phyloP scores from a whole-genome alignment of 495 filamentous ascomycete species.

The Neurospora discreta region DNA sequence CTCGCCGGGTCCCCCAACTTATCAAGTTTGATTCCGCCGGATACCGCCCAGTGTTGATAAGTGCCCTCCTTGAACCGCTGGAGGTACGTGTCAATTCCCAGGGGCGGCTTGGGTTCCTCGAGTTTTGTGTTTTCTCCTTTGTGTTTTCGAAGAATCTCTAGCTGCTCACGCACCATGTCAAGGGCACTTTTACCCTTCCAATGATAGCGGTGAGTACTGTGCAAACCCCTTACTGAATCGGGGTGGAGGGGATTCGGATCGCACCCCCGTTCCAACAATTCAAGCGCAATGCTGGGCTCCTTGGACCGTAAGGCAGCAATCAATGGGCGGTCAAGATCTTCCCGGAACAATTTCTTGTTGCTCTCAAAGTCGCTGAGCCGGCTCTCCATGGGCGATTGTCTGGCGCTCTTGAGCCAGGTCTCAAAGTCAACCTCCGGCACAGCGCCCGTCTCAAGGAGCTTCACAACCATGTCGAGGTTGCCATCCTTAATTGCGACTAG shows the following conservation, averaged over 20 bases:
- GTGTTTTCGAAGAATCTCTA: conserved; percentile 36
- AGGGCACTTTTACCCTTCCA: conserved; percentile 36
- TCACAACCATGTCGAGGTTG: conserved; percentile 24
- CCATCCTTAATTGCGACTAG: conserved; percentile 21
- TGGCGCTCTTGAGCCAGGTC: conserved; percentile 31
- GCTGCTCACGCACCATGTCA: conserved; percentile 41
- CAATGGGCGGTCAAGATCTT: conserved; percentile 44
- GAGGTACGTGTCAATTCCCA: conserved; percentile 31
- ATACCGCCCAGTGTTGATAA: conserved; percentile 42
- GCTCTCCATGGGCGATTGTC: conserved; percentile 12
- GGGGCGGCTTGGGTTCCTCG: conserved; percentile 7
- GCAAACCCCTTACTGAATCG: conserved; percentile 20
- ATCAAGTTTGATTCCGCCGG: conserved; percentile 19
- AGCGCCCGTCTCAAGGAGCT: conserved; percentile 32
- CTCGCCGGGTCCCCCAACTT: conserved; percentile 5
- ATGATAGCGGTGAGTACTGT: conserved; percentile 6
- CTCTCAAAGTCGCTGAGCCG: conserved; percentile 25
- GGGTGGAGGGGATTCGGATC: conserved; percentile 42
- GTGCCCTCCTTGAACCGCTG: conserved; percentile 31
- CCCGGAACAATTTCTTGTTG: conserved; percentile 30
- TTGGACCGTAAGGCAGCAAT: conserved; percentile 41
- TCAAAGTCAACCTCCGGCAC: conserved; percentile 31
- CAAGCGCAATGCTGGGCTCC: conserved; percentile 39
- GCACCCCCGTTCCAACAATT: conserved; percentile 47
- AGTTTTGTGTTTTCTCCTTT: conserved; percentile 15